Evolutionary conservation across 2,329 filamentous ascomycete genomes (phyloP), one percentile per base, ranked within the genome.

Genomic region (Mariannaea elegans): DNA sequence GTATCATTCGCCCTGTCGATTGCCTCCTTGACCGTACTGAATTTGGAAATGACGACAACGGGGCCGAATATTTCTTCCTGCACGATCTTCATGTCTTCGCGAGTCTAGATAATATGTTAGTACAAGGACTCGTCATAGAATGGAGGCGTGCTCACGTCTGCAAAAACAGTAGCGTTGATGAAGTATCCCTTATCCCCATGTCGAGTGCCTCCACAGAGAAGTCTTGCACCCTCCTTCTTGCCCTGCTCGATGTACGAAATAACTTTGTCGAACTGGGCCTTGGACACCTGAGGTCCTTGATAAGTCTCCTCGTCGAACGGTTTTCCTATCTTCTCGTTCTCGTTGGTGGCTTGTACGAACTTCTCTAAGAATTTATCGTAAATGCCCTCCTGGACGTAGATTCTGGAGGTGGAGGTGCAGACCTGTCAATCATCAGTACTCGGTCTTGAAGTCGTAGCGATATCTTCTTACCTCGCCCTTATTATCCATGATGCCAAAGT

Each of bases 221-320:
- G 78, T 2, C 78, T 86, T 0, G 87, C 85, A 16, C 87, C 88
- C 66, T 87, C 84, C 7, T 80, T 80, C 71, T 89, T 89, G 7
- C 88, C 88, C 32, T 80, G 70, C 56, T 90, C 83, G 41, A 92
- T 86, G 72, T 89, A 92, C 1, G 81, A 82, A 16, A 90, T 77
- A 1, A 92, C 82, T 14, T 84, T 80, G 48, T 90, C 87, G 64
- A 86, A 88, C 71, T 90, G 88, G 16, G 80, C 73, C 71, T 87
- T 87, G 5, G 86, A 87, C 52, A 89, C 84, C 69, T 90, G 87
- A 0, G 88, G 88, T 0, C 88, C 88, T 70, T 90, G 88, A 76
- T 84, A 87, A 0, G 87, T 89, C 14, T 79, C 77, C 55, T 87
- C 82, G 9, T 81, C 78, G 70, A 89, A 90, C 0, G 87, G 87